phyloP scores from a whole-genome alignment of 208 protist species.

The Acanthamoeba lugdunensis region DNA sequence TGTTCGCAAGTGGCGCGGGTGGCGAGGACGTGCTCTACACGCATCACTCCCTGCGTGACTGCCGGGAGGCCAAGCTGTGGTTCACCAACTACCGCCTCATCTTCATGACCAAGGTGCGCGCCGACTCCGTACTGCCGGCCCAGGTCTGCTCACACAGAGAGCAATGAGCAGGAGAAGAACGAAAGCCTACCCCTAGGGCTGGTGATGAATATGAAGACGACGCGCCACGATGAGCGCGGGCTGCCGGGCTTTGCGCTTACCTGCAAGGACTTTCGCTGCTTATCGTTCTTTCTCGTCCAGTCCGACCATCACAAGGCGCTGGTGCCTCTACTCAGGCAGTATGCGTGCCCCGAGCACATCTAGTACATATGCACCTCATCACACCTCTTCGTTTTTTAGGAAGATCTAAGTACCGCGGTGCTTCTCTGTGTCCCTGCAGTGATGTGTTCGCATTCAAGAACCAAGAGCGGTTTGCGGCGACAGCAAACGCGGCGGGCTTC shows the following conservation, averaged over 20 bases:
- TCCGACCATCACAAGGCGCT: not conserved
- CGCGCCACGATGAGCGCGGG: not conserved
- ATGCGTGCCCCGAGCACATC: not conserved
- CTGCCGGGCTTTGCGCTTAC: not conserved
- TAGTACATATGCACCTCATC: not conserved
- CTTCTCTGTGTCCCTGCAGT: not conserved
- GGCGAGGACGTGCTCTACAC: not conserved
- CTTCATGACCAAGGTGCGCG: not conserved
- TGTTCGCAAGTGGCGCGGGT: not conserved
- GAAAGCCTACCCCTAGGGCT: not conserved
- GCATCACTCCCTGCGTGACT: not conserved
- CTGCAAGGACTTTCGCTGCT: not conserved
- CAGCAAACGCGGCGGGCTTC: not conserved
- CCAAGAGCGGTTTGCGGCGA: not conserved
- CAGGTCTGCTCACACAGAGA: too few relatives aligned
- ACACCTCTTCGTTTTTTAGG: too few relatives aligned
- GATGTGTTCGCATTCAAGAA: not conserved
- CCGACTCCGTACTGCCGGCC: not conserved
- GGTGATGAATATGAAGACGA: not conserved
- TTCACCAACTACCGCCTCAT: conserved; percentile 5
- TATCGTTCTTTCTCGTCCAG: not conserved
- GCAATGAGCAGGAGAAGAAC: not conserved
- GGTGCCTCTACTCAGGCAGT: not conserved
- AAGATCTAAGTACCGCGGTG: too few relatives aligned
- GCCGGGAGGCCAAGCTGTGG: not conserved